Conservation (phyloP, 768 basidiomycete genomes). For the Lactifluus echinatus region DNA sequence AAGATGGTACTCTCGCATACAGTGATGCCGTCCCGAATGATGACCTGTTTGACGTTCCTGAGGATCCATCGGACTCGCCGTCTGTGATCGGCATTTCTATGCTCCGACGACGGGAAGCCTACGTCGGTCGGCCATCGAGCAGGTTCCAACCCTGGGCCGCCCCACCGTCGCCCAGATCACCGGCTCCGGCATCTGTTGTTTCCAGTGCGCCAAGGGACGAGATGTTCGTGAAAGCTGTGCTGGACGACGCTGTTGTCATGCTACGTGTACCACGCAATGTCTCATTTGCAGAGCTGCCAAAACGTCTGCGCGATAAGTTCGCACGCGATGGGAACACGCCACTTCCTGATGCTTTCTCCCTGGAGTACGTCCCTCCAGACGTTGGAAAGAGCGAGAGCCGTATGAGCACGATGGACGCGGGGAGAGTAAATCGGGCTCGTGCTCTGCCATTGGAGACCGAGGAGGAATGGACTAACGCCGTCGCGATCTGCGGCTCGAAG, state of each 20-base stretch:
- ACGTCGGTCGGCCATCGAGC: not conserved
- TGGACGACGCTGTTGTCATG: conserved; percentile 52
- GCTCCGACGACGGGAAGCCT: not conserved
- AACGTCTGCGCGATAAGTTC: conserved; percentile 57
- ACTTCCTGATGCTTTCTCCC: conserved; percentile 45
- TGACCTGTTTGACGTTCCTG: not conserved
- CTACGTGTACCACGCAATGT: conserved; percentile 44
- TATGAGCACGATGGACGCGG: conserved; percentile 7
- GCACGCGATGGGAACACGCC: conserved; percentile 48
- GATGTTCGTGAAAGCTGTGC: conserved; percentile 54
- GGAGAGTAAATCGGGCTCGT: not conserved
- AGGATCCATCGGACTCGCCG: not conserved
- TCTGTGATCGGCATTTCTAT: not conserved
- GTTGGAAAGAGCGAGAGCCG: not conserved
- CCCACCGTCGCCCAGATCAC: not conserved
- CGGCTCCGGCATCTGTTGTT: not conserved
- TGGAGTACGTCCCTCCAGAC: conserved; percentile 45
- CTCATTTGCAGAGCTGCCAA: conserved; percentile 45
- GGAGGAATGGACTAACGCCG: conserved; percentile 12
- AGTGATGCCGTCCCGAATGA: not conserved
- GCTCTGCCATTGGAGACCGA: conserved; percentile 3
- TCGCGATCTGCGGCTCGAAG: conserved; percentile 11
- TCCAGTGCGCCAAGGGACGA: conserved; percentile 8
- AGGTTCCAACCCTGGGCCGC: not conserved
- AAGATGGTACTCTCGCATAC: not conserved